Evolutionary conservation across 2,329 filamentous ascomycete species (phyloP), one percentile per base, ranked within the genome.

Genomic region (Neonectria magnoliae): DNA sequence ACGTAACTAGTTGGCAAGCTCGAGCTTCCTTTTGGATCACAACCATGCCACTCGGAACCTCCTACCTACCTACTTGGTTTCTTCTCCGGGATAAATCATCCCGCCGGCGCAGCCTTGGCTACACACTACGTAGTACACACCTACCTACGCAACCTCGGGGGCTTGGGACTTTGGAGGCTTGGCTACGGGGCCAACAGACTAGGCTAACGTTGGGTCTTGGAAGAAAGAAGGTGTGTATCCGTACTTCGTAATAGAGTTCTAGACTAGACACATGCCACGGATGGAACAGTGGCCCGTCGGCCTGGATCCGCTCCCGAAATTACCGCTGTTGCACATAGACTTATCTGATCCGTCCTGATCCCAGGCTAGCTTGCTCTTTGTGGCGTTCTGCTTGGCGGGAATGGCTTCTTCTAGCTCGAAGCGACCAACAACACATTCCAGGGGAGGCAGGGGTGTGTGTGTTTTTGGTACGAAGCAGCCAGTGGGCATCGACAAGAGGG

Each of bases 291-390:
- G 60, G 36, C 42, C 67, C 67, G 58, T 31, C 48, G 48, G 60
- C 65, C 60, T 61, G 52, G 60, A 57, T 67, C 71, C 69, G 71
- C 69, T 61, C 11, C 59, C 60, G 60, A 73, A 65, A 70, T 73
- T 73, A 18, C 67, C 25, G 16, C 25, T 66, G 67, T 71, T 61
- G 56, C 62, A 65, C 38, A 22, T 65, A 59, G 38, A 65, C 68
- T 71, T 72, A 70, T 72, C 71, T 70, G 69, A 65, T 72, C 45
- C 60, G 64, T 47, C 25, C 59, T 38, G 63, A 62, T 62, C 53
- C 64, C 60, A 50, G 50, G 44, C 44, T 51, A 31, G 50, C 57
- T 42, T 22, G 36, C 36, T 52, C 58, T 51, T 54, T 57, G 11
- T 5, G 48, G 29, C 48, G 38, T 29, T 36, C 27, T 27, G 13